A percentile compares a stretch with the other conserved stretches of the same genome.
Evolutionary conservation across 805 yeast genomes (phyloP).

Genomic region (Kluyveromyces starmeri): DNA sequence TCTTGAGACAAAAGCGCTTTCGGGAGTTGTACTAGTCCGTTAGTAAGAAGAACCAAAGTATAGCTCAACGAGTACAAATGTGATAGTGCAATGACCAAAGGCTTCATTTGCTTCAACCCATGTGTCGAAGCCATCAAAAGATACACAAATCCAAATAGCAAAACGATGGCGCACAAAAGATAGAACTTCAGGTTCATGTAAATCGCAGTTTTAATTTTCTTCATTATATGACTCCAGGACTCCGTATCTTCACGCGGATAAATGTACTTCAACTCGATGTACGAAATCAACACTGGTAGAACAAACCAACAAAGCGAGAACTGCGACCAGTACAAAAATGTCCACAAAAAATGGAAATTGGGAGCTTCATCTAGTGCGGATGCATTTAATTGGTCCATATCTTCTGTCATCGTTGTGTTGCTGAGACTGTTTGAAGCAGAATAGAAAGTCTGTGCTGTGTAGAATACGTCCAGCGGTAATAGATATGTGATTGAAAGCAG

Average conservation of each 20-base stretch:
- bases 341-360: slow-evolving; percentile 18
- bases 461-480: slow-evolving; percentile 23
- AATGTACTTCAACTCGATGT: slow-evolving; percentile 20
- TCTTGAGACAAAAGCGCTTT: slow-evolving; percentile 15
- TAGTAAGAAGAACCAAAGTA: slow-evolving; percentile 20
- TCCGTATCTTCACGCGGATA: slow-evolving; percentile 9
- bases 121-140: slow-evolving; percentile 20
- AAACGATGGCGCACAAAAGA: slow-evolving; percentile 16
- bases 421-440: slow-evolving; percentile 1
- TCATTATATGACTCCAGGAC: slow-evolving; percentile 8
- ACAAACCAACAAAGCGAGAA: slow-evolving; percentile 26
- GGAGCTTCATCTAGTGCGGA: slow-evolving; percentile 1
- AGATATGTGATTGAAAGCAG: slow-evolving; percentile 23
- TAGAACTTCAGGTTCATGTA: slow-evolving; percentile 25
- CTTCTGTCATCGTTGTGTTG: neutral
- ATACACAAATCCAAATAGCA: slow-evolving; percentile 20
- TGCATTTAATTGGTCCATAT: too few relatives aligned
- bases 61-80: slow-evolving; percentile 27
- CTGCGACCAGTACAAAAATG: slow-evolving; percentile 23
- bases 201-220: slow-evolving; percentile 17
- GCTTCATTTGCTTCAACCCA: slow-evolving; percentile 19
- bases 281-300: slow-evolving; percentile 27
- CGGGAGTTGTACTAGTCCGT: slow-evolving; percentile 25
- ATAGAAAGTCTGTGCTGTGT: slow-evolving; percentile 9
- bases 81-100: slow-evolving; percentile 24